These are phyloP conservation scores for Podila clonocystis DNA, from an alignment of 192 early-diverging fungal genomes.

Conservation along the genomic window DNA sequence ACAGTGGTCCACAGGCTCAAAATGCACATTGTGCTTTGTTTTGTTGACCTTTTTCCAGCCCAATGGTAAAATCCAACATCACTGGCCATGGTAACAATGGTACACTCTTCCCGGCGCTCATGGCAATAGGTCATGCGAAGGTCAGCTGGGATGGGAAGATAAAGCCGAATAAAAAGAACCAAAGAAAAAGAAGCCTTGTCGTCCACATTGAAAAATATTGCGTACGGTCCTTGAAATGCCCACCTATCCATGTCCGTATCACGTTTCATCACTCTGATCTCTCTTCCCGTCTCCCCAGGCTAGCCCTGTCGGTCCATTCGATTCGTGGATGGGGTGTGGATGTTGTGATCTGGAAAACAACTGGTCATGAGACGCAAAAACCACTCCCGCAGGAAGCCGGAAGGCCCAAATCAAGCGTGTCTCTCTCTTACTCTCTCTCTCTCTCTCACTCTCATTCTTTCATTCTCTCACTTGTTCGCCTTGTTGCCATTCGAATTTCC, in stretches of 20 bases:
- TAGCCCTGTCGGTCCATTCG: not conserved
- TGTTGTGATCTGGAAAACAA: not conserved
- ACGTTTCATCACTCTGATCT: too few species aligned
- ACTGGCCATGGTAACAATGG: not conserved
- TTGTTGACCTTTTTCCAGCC: not conserved
- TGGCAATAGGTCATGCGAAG: not conserved
- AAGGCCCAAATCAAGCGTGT: not conserved
- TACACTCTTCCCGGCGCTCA: not conserved
- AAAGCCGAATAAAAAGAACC: not conserved
- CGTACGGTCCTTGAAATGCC: too few species aligned
- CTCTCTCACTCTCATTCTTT: not conserved
- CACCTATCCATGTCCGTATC: too few species aligned
- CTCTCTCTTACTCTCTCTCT: not conserved
- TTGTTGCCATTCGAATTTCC: not conserved
- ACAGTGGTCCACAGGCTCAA: not conserved
- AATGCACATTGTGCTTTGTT: slow-evolving; percentile 3
- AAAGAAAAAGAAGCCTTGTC: not conserved
- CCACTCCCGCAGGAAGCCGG: not conserved
- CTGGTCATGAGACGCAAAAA: slow-evolving; percentile 1
- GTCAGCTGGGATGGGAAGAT: slow-evolving; percentile 5
- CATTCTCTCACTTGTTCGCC: not conserved
- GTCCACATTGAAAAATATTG: not conserved
- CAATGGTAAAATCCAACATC: not conserved
- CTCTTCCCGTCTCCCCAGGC: not conserved
- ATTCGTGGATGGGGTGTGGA: not conserved